These are phyloP conservation scores for Saturnispora diversa DNA, from an alignment of 805 yeast genomes.

Conservation along the genomic window DNA sequence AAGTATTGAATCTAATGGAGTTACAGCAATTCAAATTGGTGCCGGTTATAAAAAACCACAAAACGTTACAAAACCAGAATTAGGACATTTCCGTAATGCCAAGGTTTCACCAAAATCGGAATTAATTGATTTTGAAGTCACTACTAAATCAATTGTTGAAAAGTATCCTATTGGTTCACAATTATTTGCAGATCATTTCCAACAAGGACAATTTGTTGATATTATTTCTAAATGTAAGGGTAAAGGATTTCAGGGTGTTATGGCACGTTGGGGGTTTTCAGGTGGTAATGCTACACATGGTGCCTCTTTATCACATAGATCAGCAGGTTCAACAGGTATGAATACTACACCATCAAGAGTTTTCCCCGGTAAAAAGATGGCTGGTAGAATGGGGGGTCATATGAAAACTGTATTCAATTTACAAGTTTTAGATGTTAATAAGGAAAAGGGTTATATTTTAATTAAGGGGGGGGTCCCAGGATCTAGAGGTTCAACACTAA, in stretches of 20 bases:
- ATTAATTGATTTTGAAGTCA: constrained; percentile 73
- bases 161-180: constrained; percentile 71
- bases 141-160: constrained; percentile 42
- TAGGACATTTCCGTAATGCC: constrained; percentile 74
- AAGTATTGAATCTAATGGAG: constrained; percentile 67
- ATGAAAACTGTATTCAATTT: constrained; percentile 68
- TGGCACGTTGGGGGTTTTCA: constrained; percentile 85
- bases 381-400: constrained; percentile 89
- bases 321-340: constrained; percentile 96
- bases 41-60: constrained; percentile 56
- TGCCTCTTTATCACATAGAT: constrained; percentile 86
- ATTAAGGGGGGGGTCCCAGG: constrained; percentile 92
- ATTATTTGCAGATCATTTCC: constrained; percentile 75
- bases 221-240: constrained; percentile 76
- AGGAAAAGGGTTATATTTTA: constrained; percentile 69
- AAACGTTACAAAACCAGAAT: constrained; percentile 54
- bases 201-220: constrained; percentile 78
- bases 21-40: constrained; percentile 81
- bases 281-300: constrained; percentile 95
- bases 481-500: constrained; percentile 66
- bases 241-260: constrained; percentile 96
- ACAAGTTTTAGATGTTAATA: constrained; percentile 71
- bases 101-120: constrained; percentile 75
- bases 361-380: constrained; percentile 95
- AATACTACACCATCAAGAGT: constrained; percentile 95